These are phyloP conservation scores for Arabidopsis arenosa DNA, from an alignment of 345 rosid species.

Conservation along the genomic window DNA sequence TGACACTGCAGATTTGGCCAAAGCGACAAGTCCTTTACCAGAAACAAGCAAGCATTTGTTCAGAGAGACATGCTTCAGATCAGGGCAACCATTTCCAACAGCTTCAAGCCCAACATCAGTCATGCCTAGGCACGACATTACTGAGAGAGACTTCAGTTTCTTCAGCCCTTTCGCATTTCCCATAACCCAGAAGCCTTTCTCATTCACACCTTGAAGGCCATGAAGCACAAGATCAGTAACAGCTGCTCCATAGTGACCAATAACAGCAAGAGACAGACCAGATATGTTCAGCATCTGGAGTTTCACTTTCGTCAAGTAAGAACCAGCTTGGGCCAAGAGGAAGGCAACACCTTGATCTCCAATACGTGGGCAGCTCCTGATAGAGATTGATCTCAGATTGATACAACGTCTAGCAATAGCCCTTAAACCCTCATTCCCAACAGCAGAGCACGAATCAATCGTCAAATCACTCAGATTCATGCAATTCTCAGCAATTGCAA, in stretches of 20 bases:
- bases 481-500: slow-evolving; percentile 69
- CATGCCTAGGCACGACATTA: slow-evolving; percentile 74
- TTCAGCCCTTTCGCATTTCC: slow-evolving; percentile 83
- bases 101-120: slow-evolving; percentile 85
- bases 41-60: slow-evolving; percentile 68
- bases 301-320: slow-evolving; percentile 69
- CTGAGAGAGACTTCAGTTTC: slow-evolving; percentile 71
- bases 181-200: slow-evolving; percentile 99
- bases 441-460: slow-evolving; percentile 68
- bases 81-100: slow-evolving; percentile 84
- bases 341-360: slow-evolving; percentile 92
- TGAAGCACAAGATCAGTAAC: slow-evolving; percentile 73
- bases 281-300: slow-evolving; percentile 76
- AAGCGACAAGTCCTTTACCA: slow-evolving; percentile 77
- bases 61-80: slow-evolving; percentile 66
- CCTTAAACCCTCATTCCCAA: slow-evolving; percentile 80
- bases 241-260: slow-evolving; percentile 83
- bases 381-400: slow-evolving; percentile 70
- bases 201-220: slow-evolving; percentile 71
- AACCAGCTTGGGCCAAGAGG: slow-evolving; percentile 63
- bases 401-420: slow-evolving; percentile 70
- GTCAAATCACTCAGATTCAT: slow-evolving; percentile 73
- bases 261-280: slow-evolving; percentile 74
- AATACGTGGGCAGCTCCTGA: slow-evolving; percentile 74
- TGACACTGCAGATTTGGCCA: slow-evolving; percentile 64